These are phyloP conservation scores for Globisporangium nodosum DNA, from an alignment of 352 stramenopile genomes.

Conservation along the genomic window DNA sequence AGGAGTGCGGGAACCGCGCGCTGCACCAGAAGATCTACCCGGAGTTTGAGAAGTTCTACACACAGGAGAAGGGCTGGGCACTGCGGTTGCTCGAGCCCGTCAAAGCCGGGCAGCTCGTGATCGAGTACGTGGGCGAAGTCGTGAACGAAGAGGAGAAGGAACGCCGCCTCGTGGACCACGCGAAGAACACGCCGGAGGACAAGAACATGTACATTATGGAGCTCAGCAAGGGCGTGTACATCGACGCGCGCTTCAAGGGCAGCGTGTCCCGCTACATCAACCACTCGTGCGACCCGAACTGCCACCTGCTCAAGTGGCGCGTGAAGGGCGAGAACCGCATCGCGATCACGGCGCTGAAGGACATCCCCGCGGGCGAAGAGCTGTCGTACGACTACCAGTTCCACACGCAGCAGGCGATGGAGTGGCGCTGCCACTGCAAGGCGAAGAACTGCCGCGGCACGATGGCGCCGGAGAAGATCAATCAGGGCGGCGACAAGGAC, in stretches of 20 bases:
- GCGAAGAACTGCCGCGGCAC: slow-evolving; percentile 76
- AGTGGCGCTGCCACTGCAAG: slow-evolving; percentile 87
- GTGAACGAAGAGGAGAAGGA: slow-evolving; percentile 92
- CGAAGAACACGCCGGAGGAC: slow-evolving; percentile 86
- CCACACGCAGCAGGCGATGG: slow-evolving; percentile 78
- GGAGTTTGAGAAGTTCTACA: slow-evolving; percentile 68
- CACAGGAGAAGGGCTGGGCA: slow-evolving; percentile 90
- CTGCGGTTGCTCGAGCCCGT: slow-evolving; percentile 76
- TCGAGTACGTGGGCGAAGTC: slow-evolving; percentile 95
- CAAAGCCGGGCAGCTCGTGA: slow-evolving; percentile 85
- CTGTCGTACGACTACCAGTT: slow-evolving; percentile 96
- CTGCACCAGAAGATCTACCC: slow-evolving; percentile 82
- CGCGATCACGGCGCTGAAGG: slow-evolving; percentile 87
- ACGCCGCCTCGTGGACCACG: slow-evolving; percentile 76
- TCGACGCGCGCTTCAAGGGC: slow-evolving; percentile 93
- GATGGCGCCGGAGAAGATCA: slow-evolving; percentile 82
- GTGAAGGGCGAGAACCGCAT: slow-evolving; percentile 91
- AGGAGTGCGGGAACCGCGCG: slow-evolving; percentile 89
- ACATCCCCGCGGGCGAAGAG: slow-evolving; percentile 88
- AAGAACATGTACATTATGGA: slow-evolving; percentile 97
- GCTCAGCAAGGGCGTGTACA: slow-evolving; percentile 89
- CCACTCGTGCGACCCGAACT: slow-evolving; percentile 96
- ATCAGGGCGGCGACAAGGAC: slow-evolving; percentile 16
- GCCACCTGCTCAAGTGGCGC: slow-evolving; percentile 93
- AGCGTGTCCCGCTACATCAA: slow-evolving; percentile 97